These are phyloP conservation scores for Pichia gijzeniarum DNA, from an alignment of 805 yeast species.

Conservation along the genomic window DNA sequence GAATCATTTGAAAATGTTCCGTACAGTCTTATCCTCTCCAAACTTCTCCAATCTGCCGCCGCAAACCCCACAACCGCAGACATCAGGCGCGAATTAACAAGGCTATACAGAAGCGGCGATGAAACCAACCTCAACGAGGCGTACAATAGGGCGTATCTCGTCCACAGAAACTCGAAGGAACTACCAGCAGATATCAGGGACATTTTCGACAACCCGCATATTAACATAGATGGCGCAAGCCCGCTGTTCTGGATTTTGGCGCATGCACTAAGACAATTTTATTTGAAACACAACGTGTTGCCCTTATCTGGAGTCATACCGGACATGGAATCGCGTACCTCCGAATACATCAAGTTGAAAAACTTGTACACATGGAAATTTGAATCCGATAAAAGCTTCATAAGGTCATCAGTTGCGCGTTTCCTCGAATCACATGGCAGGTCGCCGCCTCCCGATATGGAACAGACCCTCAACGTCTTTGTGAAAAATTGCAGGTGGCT, in stretches of 20 bases:
- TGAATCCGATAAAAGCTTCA: slow-evolving; percentile 38
- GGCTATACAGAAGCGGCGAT: slow-evolving; percentile 20
- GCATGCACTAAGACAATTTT: slow-evolving; percentile 47
- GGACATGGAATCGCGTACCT: slow-evolving; percentile 82
- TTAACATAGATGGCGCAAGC: slow-evolving; percentile 13
- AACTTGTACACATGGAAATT: slow-evolving; percentile 53
- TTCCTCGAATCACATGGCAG: too few species aligned
- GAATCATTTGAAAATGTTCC: slow-evolving; percentile 60
- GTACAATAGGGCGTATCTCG: slow-evolving; percentile 38
- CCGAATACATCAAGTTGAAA: slow-evolving; percentile 52
- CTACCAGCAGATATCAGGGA: slow-evolving; percentile 24
- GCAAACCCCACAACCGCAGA: slow-evolving; percentile 18
- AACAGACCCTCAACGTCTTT: slow-evolving; percentile 40
- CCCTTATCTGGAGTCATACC: slow-evolving; percentile 75
- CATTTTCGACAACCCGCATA: slow-evolving; percentile 22
- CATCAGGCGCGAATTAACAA: slow-evolving; percentile 15
- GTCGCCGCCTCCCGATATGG: background rate
- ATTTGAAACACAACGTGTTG: slow-evolving; percentile 35
- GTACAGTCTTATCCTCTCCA: slow-evolving; percentile 52
- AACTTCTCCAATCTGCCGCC: slow-evolving; percentile 34
- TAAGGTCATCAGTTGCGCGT: too few species aligned
- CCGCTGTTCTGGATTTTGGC: slow-evolving; percentile 57
- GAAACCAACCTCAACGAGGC: slow-evolving; percentile 32
- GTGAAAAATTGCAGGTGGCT: slow-evolving; percentile 56
- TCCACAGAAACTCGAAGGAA: slow-evolving; percentile 32